Conservation (phyloP, 352 stramenopile genomes). For the Globisporangium paroecandrum region DNA sequence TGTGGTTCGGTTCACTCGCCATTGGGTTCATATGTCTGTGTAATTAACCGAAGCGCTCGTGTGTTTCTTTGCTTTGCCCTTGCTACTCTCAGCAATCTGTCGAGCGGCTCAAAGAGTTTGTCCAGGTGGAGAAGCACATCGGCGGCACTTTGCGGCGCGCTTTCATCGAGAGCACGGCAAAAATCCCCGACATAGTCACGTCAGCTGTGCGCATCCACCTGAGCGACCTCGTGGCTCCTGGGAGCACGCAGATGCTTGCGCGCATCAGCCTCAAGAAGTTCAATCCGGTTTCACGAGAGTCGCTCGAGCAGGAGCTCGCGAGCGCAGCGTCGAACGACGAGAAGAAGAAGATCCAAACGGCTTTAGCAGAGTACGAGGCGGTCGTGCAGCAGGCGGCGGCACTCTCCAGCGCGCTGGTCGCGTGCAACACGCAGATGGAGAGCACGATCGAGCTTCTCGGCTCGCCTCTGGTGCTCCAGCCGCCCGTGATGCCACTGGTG, state of each 20-base stretch:
- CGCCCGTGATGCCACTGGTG: conserved; percentile 24
- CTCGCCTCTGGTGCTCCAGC: conserved; percentile 35
- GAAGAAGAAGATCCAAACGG: conserved; percentile 67
- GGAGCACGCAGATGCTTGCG: conserved; percentile 19
- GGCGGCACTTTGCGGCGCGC: conserved; percentile 31
- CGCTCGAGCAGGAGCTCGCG: conserved; percentile 59
- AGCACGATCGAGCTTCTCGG: conserved; percentile 28
- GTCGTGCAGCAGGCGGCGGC: conserved; percentile 21
- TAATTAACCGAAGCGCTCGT: background rate
- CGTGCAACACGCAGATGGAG: conserved; percentile 30
- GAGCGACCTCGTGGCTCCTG: conserved; percentile 31
- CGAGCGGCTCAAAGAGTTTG: conserved; percentile 38
- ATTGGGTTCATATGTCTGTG: background rate
- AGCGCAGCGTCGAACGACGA: conserved; percentile 53
- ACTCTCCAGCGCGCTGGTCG: conserved; percentile 24
- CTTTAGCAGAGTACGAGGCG: conserved; percentile 62
- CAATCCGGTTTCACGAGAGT: conserved; percentile 31
- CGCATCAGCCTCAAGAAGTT: conserved; percentile 23
- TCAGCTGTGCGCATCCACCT: conserved; percentile 35
- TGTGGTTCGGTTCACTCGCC: background rate
- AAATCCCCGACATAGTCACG: conserved; percentile 32
- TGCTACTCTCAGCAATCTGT: conserved; percentile 26
- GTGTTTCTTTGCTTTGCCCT: background rate
- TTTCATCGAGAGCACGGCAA: conserved; percentile 24
- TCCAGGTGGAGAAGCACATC: conserved; percentile 47